phyloP scores from a whole-genome alignment of 176 grass and related monocot genomes.

The Juncus effusus region DNA sequence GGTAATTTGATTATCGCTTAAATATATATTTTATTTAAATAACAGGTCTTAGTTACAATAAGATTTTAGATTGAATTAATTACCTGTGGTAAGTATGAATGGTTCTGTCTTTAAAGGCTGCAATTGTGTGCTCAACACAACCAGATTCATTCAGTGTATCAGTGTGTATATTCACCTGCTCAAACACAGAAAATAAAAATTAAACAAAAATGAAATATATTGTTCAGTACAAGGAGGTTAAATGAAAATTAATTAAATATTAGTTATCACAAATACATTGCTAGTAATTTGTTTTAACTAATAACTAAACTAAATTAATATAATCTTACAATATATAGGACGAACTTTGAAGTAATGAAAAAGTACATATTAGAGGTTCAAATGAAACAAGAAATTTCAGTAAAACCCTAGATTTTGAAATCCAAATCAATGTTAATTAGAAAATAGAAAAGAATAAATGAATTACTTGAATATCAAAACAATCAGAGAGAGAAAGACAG shows the following conservation, averaged over 20 bases:
- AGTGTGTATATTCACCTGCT: conserved; percentile 96
- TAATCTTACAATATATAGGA: too few relatives aligned
- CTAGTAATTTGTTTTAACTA: too few relatives aligned
- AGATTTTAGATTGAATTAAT: conserved; percentile 23
- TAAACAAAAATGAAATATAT: neutral
- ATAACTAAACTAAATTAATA: too few relatives aligned
- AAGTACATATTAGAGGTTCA: neutral
- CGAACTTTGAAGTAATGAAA: too few relatives aligned
- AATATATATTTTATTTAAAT: neutral
- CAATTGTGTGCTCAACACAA: conserved; percentile 93
- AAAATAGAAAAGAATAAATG: conserved; percentile 30
- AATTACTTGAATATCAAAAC: conserved; percentile 80
- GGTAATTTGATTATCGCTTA: conserved; percentile 10
- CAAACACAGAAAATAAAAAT: conserved; percentile 28
- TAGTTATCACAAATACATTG: too few relatives aligned
- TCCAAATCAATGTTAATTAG: conserved; percentile 3
- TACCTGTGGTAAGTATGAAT: conserved; percentile 99
- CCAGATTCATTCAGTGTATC: conserved; percentile 97
- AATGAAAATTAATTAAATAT: too few relatives aligned
- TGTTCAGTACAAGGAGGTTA: too few relatives aligned
- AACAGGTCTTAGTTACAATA: neutral
- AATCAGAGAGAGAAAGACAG: conserved; percentile 77
- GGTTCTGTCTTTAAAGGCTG: conserved; percentile 86
- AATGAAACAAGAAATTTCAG: conserved; percentile 9
- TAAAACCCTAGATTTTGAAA: too few relatives aligned